Percentiles rank a stretch among this genome's conserved stretches.
These are phyloP conservation scores for Eimeria sp. DNA, from an alignment of 169 alveolate genomes.

Conservation along the genomic window DNA sequence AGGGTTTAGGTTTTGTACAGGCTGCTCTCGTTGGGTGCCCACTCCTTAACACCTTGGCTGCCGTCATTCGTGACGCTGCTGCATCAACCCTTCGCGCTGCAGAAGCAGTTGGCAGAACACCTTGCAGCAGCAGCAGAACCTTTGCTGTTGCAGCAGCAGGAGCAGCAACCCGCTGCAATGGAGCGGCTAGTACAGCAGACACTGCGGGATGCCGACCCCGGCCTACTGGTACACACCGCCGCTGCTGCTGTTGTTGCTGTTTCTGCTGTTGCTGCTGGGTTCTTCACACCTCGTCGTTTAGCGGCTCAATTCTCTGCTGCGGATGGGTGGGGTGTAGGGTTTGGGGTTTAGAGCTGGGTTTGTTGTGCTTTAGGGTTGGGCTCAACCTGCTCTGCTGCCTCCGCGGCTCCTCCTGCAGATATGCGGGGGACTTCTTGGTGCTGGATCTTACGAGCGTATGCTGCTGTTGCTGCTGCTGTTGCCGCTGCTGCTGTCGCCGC, in stretches of 20 bases:
- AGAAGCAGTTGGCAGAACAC: slow-evolving; percentile 34
- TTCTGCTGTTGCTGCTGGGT: slow-evolving; percentile 19
- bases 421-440: slow-evolving; percentile 50
- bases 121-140: slow-evolving; percentile 45
- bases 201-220: slow-evolving; percentile 23
- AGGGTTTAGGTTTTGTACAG: slow-evolving; percentile 15
- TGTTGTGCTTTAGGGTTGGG: slow-evolving; percentile 13
- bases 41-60: slow-evolving; percentile 30
- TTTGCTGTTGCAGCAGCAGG: slow-evolving; percentile 35
- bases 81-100: slow-evolving; percentile 57
- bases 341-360: neutral
- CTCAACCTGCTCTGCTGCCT: slow-evolving; percentile 42
- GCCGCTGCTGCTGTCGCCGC: slow-evolving; percentile 40
- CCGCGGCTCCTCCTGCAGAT: slow-evolving; percentile 40
- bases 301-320: neutral
- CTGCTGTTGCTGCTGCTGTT: slow-evolving; percentile 47
- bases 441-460: slow-evolving; percentile 16
- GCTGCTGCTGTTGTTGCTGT: slow-evolving; percentile 20
- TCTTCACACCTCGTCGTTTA: neutral
- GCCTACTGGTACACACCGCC: slow-evolving; percentile 1
- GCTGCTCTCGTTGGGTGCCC: slow-evolving; percentile 10
- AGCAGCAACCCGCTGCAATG: slow-evolving; percentile 31
- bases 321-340: slow-evolving; percentile 3
- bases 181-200: slow-evolving; percentile 59
- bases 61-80: slow-evolving; percentile 12